A percentile compares a stretch with the other conserved stretches of the same genome.
These are phyloP conservation scores for Myriosclerotinia duriaeana DNA, from an alignment of 2,329 filamentous ascomycete genomes.

Conservation along the genomic window DNA sequence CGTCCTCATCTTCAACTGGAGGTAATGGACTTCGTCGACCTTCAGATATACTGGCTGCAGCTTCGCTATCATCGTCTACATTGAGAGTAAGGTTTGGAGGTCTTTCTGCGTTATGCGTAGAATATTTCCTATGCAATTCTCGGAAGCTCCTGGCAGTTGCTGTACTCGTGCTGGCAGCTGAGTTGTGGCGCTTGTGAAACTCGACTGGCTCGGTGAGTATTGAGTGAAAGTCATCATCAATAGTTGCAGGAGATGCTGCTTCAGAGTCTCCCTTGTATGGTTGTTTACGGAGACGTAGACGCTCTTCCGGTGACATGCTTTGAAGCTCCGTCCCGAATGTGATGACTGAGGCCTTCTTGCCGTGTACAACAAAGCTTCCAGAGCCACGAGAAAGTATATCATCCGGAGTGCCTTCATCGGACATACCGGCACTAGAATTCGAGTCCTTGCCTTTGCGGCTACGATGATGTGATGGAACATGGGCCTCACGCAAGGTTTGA, in stretches of 20 bases:
- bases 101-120: slow-evolving; percentile 49
- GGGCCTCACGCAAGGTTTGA: slow-evolving; percentile 79
- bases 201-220: slow-evolving; percentile 48
- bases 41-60: slow-evolving; percentile 59
- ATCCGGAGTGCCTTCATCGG: slow-evolving; percentile 50
- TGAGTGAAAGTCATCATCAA: slow-evolving; percentile 53
- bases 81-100: slow-evolving; percentile 30
- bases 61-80: slow-evolving; percentile 55
- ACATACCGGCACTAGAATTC: slow-evolving; percentile 54
- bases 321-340: slow-evolving; percentile 94
- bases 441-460: slow-evolving; percentile 77
- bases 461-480: slow-evolving; percentile 65
- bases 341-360: slow-evolving; percentile 96
- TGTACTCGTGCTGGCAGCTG: slow-evolving; percentile 64
- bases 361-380: slow-evolving; percentile 92
- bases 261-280: slow-evolving; percentile 45
- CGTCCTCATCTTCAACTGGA: slow-evolving; percentile 45
- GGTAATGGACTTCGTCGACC: slow-evolving; percentile 57
- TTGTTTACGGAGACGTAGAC: slow-evolving; percentile 62
- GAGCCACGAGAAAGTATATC: slow-evolving; percentile 75
- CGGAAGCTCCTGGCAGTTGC: slow-evolving; percentile 65
- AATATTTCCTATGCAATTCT: slow-evolving; percentile 61
- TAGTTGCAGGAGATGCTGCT: slow-evolving; percentile 29
- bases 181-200: slow-evolving; percentile 53
- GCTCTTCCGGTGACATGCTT: slow-evolving; percentile 71